Evolutionary conservation across 1,284 basidiomycete species (phyloP).

Genomic region (Lignosus rhinocerotis): DNA sequence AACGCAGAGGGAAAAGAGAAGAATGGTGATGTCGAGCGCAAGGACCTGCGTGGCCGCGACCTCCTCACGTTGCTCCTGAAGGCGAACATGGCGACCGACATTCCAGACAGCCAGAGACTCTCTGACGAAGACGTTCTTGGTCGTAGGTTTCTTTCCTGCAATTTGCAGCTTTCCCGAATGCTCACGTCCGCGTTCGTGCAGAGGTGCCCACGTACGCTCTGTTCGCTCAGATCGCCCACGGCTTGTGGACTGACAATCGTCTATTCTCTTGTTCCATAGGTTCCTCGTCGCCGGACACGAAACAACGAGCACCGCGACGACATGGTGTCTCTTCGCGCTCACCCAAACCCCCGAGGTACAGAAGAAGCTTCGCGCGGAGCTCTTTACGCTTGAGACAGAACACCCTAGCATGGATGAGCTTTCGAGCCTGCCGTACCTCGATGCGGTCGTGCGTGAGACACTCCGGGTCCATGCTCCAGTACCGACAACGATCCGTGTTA

Average conservation of each 20-base stretch:
- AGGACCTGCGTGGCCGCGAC: slow-evolving; percentile 28
- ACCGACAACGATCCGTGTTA: slow-evolving; percentile 50
- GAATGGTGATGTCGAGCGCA: slow-evolving; percentile 3
- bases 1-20: slow-evolving; percentile 1
- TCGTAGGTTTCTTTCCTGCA: slow-evolving; percentile 40
- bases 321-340: slow-evolving; percentile 70
- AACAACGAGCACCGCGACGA: slow-evolving; percentile 49
- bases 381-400: slow-evolving; percentile 41
- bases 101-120: slow-evolving; percentile 44
- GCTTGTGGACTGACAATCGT: neutral
- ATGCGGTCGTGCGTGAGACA: slow-evolving; percentile 70
- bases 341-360: slow-evolving; percentile 57
- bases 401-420: slow-evolving; percentile 58
- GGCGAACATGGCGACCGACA: slow-evolving; percentile 49
- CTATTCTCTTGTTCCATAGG: slow-evolving; percentile 14
- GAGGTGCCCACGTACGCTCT: slow-evolving; percentile 20
- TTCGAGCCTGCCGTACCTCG: slow-evolving; percentile 59
- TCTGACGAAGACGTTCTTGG: slow-evolving; percentile 56
- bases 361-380: slow-evolving; percentile 68
- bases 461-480: slow-evolving; percentile 73
- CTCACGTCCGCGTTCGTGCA: neutral
- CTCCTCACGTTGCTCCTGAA: slow-evolving; percentile 40
- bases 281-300: slow-evolving; percentile 77
- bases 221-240: neutral
- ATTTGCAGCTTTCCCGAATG: neutral